Conservation (phyloP, 345 rosid genomes). For the Raphanus sativus region DNA sequence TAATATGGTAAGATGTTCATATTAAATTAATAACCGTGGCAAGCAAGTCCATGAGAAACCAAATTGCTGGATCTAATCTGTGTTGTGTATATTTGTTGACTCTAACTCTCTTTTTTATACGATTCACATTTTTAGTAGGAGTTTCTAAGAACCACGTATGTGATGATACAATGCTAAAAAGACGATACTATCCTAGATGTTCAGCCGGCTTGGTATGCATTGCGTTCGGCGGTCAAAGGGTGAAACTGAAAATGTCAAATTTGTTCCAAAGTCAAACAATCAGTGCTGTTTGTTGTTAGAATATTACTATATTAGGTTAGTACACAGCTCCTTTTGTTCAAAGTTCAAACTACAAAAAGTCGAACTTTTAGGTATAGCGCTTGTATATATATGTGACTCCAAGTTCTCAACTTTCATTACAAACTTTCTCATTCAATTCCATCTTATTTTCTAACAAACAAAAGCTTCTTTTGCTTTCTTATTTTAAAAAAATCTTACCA, state of each 20-base stretch:
- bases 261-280: conserved; percentile 28
- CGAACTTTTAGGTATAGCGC: conserved; percentile 18
- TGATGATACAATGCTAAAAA: background rate
- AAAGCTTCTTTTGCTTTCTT: conserved; percentile 10
- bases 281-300: conserved; percentile 5
- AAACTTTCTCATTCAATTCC: background rate
- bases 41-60: conserved; percentile 32
- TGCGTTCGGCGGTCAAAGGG: conserved; percentile 14
- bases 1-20: conserved; percentile 12
- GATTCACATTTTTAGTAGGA: conserved; percentile 16
- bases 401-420: conserved; percentile 26
- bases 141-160: conserved; percentile 1
- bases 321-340: conserved; percentile 32
- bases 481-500: conserved; percentile 3
- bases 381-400: conserved; percentile 2
- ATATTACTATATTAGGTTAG: conserved; percentile 21
- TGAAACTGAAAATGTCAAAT: conserved; percentile 24
- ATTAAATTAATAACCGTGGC: conserved; percentile 3
- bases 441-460: background rate
- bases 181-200: conserved; percentile 18
- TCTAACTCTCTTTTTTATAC: background rate
- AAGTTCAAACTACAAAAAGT: conserved; percentile 25
- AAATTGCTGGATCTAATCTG: conserved; percentile 17
- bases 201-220: background rate
- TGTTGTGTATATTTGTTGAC: conserved; percentile 32